These are phyloP conservation scores for Yarrowia sp. DNA, from an alignment of 805 yeast genomes.

Conservation along the genomic window DNA sequence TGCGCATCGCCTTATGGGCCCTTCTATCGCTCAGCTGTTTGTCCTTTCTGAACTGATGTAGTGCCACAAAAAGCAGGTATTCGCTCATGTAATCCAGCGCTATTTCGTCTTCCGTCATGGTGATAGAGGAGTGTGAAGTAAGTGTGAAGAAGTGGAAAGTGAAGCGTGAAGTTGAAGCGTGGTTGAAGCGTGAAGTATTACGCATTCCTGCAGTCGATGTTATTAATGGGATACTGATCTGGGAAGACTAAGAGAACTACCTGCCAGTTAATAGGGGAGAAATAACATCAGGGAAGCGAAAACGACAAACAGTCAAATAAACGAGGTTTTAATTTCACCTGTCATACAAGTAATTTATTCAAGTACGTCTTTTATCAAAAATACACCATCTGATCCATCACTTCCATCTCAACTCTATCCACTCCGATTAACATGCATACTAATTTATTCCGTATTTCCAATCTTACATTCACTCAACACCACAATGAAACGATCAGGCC, in stretches of 20 bases:
- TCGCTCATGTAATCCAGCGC: constrained; percentile 20
- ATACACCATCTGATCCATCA: not conserved
- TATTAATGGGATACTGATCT: too few relatives aligned
- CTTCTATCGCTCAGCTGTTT: not conserved
- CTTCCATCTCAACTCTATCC: not conserved
- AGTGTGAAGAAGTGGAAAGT: too few relatives aligned
- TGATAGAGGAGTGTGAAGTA: not conserved
- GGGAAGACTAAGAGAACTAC: too few relatives aligned
- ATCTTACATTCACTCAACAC: not conserved
- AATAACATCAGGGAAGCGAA: too few relatives aligned
- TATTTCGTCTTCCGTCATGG: constrained; percentile 3
- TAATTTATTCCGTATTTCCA: not conserved
- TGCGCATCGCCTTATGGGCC: not conserved
- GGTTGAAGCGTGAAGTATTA: too few relatives aligned
- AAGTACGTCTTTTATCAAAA: too few relatives aligned
- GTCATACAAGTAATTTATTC: too few relatives aligned
- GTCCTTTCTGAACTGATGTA: not conserved
- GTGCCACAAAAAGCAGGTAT: not conserved
- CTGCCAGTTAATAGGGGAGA: too few relatives aligned
- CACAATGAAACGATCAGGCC: constrained; percentile 18
- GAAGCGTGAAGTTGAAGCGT: too few relatives aligned
- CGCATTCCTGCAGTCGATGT: too few relatives aligned
- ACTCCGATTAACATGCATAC: not conserved
- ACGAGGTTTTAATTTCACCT: too few relatives aligned
- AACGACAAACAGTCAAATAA: too few relatives aligned